These are phyloP conservation scores for Leptographium flavum DNA, from an alignment of 2,329 filamentous ascomycete genomes.

Conservation along the genomic window DNA sequence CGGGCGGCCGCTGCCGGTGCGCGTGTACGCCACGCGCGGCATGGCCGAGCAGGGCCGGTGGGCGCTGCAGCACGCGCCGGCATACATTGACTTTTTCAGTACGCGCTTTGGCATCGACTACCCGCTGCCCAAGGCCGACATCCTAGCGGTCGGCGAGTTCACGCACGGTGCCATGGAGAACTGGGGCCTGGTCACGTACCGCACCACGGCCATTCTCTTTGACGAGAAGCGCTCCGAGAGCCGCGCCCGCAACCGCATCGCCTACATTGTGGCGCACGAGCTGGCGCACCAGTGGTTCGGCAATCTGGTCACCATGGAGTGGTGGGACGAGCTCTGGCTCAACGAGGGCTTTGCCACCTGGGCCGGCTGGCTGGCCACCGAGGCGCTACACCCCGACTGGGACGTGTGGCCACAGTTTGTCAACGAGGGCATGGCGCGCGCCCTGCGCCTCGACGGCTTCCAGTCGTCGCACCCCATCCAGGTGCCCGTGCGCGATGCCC, in stretches of 20 bases:
- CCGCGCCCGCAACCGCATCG: conserved; percentile 82
- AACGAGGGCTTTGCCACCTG: conserved; percentile 98
- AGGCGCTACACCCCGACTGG: conserved; percentile 92
- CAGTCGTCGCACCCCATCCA: conserved; percentile 92
- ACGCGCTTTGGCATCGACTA: conserved; percentile 90
- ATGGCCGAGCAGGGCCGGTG: conserved; percentile 83
- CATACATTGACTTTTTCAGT: conserved; percentile 93
- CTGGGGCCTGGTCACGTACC: conserved; percentile 92
- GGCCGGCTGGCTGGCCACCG: conserved; percentile 89
- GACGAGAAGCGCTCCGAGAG: conserved; percentile 85
- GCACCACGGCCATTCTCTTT: conserved; percentile 90
- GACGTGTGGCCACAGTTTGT: conserved; percentile 97
- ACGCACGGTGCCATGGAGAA: conserved; percentile 84
- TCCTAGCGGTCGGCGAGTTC: conserved; percentile 88
- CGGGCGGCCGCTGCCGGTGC: conserved; percentile 67
- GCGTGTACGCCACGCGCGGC: conserved; percentile 92
- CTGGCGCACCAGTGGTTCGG: conserved; percentile 98
- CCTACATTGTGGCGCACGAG: conserved; percentile 97
- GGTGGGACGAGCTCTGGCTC: conserved; percentile 95
- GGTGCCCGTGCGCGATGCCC: conserved; percentile 80
- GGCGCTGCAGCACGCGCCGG: conserved; percentile 80
- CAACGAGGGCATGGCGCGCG: conserved; percentile 84
- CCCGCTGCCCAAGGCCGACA: conserved; percentile 79
- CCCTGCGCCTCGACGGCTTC: conserved; percentile 78
- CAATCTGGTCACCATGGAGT: conserved; percentile 95